These are phyloP conservation scores for Colletotrichum paranaense DNA, from an alignment of 2,329 filamentous ascomycete species.

Conservation along the genomic window DNA sequence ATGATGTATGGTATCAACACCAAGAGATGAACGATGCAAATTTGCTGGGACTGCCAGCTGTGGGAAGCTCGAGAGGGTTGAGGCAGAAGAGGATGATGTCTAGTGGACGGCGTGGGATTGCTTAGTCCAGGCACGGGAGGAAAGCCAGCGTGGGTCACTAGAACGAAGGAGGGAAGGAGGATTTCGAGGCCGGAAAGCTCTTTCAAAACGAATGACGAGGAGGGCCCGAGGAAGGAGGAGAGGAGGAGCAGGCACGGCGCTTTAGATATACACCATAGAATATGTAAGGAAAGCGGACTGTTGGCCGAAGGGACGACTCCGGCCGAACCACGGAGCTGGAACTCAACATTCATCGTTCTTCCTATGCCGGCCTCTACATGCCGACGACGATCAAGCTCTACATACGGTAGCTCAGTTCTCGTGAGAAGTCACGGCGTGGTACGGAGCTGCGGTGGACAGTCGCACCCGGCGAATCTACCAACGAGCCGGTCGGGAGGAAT, in stretches of 20 bases:
- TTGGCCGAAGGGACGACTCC: conserved; percentile 11
- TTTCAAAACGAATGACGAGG: conserved; percentile 18
- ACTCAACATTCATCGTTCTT: conserved; percentile 14
- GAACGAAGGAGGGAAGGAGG: conserved; percentile 32
- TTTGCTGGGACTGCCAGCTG: conserved; percentile 14
- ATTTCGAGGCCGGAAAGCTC: conserved; percentile 15
- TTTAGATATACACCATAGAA: not conserved
- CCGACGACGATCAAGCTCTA: conserved; percentile 24
- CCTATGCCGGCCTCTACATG: not conserved
- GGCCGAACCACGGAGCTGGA: conserved; percentile 18
- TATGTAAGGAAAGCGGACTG: conserved; percentile 2
- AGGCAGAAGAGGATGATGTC: conserved; percentile 27
- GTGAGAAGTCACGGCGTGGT: conserved; percentile 26
- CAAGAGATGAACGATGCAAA: conserved; percentile 35
- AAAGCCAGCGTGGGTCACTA: conserved; percentile 25
- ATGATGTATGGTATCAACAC: conserved; percentile 48
- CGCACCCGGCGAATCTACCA: conserved; percentile 34
- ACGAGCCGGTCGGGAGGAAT: conserved; percentile 30
- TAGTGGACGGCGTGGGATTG: conserved; percentile 5
- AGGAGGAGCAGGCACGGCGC: not conserved
- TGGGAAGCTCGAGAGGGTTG: conserved; percentile 17
- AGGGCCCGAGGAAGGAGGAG: not conserved
- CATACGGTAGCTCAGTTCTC: conserved; percentile 2
- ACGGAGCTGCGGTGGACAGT: conserved; percentile 33
- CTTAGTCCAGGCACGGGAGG: conserved; percentile 31